Evolutionary conservation across 169 alveolate species (phyloP).

Genomic region (Babesia bigemina): DNA sequence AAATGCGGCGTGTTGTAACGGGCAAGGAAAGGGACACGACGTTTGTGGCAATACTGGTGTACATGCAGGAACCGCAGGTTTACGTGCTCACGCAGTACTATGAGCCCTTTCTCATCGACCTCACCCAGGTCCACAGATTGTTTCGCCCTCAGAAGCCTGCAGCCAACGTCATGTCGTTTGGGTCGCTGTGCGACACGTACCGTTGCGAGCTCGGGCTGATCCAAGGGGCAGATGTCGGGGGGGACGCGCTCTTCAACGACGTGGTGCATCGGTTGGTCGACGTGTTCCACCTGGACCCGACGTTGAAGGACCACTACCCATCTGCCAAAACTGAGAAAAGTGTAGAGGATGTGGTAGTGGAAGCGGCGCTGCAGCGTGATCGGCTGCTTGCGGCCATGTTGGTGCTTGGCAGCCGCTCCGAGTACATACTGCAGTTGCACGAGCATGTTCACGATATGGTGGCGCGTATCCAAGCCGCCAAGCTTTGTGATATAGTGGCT

Average conservation of each 20-base stretch:
- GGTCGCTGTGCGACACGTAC: slow-evolving; percentile 3
- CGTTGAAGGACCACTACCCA: neutral
- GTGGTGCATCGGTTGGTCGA: neutral
- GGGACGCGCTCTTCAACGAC: neutral
- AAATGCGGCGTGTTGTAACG: too few species aligned
- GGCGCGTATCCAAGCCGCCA: neutral
- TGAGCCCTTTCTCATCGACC: slow-evolving; percentile 1
- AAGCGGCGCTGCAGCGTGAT: neutral
- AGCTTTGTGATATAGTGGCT: neutral
- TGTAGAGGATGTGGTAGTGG: neutral
- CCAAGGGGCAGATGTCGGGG: neutral
- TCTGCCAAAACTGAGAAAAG: neutral
- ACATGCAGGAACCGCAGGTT: slow-evolving; percentile 15
- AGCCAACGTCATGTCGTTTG: neutral
- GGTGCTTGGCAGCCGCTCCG: slow-evolving; percentile 52
- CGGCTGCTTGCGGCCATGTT: slow-evolving; percentile 11
- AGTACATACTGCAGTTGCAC: slow-evolving; percentile 35
- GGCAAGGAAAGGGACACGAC: too few species aligned
- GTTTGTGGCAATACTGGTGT: slow-evolving; percentile 7
- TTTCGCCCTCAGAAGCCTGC: neutral
- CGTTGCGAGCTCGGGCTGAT: neutral
- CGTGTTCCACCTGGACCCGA: neutral
- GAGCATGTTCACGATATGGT: slow-evolving; percentile 22
- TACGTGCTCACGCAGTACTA: slow-evolving; percentile 29
- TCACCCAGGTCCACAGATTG: neutral